Base-by-base conservation (phyloP, 345 rosid species). In the Boechera divaricarpa region DNA sequence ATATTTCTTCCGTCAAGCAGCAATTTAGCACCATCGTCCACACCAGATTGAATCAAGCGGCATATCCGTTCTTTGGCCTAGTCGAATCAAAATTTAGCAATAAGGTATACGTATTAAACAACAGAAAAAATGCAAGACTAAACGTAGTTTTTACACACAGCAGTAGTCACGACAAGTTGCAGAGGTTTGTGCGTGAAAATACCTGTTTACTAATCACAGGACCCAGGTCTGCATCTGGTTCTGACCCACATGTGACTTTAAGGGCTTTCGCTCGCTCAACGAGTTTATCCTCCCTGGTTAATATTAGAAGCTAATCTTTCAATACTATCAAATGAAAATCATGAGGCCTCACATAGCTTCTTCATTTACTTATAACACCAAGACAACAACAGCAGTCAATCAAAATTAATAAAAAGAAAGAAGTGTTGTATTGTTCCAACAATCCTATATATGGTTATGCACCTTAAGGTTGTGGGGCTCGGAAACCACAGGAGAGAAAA, bases 131-230 rank as follows among this genome's bases (percentile, higher is more conserved):
- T 2, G 10, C 39, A 72, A 51, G 32, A 48, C 18, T 47, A 15
- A 62, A 70, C 0, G 0, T 53, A 45, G 28, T 47, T 32, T 13
- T 33, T 39, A 4, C 62, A 16, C 69, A 12, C 31, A 52, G 54
- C 33, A 51, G 26, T 63, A 39, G 26, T 12, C 13, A 54, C 16
- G 63, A 8, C 10, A 0, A 45, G 42, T 36, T 33, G 28, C 49
- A 57, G 52, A 45, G 45, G 32, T 33, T 5, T 49, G 32, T 12
- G 10, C 28, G 1, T 0, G 5, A 51, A 54, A 67, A 28, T 75
- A 92, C 98, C 91, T 92, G 88, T 71, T 87, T 95, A 77, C 96
- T 95, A 70, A 95, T 95, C 5, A 95, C 92, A 56, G 99, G 99
- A 74, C 99, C 98, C 6, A 95, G 90, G 82, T 95, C 98, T 58